Base-by-base conservation (phyloP, 495 filamentous ascomycete species). In the Schizothecium vesticola region DNA sequence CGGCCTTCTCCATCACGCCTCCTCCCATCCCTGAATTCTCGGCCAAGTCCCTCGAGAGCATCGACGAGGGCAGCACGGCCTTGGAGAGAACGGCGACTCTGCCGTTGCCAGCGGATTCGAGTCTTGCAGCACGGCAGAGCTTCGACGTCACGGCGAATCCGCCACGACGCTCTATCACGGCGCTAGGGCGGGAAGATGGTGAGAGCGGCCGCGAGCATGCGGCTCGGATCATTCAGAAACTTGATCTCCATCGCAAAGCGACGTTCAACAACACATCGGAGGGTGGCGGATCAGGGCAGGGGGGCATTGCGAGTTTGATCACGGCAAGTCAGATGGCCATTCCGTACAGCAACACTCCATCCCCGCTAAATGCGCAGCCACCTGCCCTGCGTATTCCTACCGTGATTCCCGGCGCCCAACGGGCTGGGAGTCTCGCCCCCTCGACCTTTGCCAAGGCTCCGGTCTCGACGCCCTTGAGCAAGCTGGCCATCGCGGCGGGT, bases 1-100 rank as follows among this genome's bases (percentile, higher is more conserved):
- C 92, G 33, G 96, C 95, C 13, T 98, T 98, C 79, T 88, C 93
- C 11, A 94, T 99, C 70, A 96, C 90, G 9, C 90, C 92, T 22
- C 91, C 95, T 19, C 89, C 90, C 58, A 90, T 95, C 1, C 90
- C 91, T 3, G 94, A 97, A 73, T 97, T 97, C 74, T 90, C 92
- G 12, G 91, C 92, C 43, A 93, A 91, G 71, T 78, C 84, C 6
- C 77, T 87, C 12, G 92, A 96, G 71, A 88, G 84, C 16, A 82
- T 92, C 66, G 85, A 84, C n/a, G 82, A 87, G 19, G 79, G 86
- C 68, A 75, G 78, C 19, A 63, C 62, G 31, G 51, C 66, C 3
- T 70, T 81, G 7, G 91, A 94, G 56, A 87, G 90, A 56, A 79
- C 84, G 61, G 81, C 81, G 10, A 91, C 87, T 7, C 83, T 96